Base-by-base conservation (phyloP, 2,329 filamentous ascomycete genomes). In the Cercospora citrullina region DNA sequence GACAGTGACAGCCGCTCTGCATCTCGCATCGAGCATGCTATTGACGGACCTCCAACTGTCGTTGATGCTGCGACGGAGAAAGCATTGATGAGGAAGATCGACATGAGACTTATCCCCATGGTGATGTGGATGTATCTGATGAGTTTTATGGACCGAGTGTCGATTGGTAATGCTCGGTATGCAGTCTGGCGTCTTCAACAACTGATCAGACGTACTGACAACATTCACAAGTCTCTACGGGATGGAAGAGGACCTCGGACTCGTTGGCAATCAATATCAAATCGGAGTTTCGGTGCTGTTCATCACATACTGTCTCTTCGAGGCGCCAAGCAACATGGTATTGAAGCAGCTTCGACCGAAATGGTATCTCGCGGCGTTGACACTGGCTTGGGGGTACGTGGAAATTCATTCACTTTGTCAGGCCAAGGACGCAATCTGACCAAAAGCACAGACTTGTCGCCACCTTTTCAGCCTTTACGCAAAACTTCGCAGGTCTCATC, bases 121-220 rank as follows among this genome's bases (percentile, higher is more conserved):
- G 81, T 93, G 67, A 86, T 92, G 57, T 76, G 92, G 71, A 90
- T 93, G 80, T 92, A 92, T 75, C 91, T 92, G 77, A 84, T 90
- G 81, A 92, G 92, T 79, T 92, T 91, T 77, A 79, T 90, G n/a
- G 86, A 88, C 26, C 23, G 64, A 63, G 64, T 58, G 12, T 30
- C 26, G 6, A 58, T 58, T 31, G 53, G 53, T 7, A 58, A 58
- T 21, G 53, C 53, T 16, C 26, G 53, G 53, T 58, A 58, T 31
- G 26, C 26, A 31, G 2, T 3, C 21, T 5, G 10, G 3, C 16
- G 33, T 5, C 7, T 18, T n/a, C 26, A 30, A 3, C 14, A 26
- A 18, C 16, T 9, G 12, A 3, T 7, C 5, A 8, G 30, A 3
- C 28, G 12, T 58, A 30, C 53, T 58, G 18, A 58, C 53, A 30